Conservation (phyloP, 2,329 filamentous ascomycete species). For the Trichoderma aggressivum region DNA sequence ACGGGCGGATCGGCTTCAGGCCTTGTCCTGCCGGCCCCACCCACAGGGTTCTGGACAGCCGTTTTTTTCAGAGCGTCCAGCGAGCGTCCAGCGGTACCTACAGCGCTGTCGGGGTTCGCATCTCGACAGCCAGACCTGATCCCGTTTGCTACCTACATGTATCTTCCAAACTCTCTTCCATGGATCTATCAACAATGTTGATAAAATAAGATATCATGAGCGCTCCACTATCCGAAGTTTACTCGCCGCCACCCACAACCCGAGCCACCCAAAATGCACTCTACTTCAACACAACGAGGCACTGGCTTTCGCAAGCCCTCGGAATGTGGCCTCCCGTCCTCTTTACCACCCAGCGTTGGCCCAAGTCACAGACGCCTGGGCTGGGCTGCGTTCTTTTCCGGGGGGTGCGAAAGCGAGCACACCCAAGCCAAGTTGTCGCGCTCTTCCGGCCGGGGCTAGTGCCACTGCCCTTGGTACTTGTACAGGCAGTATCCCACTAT, state of each 20-base stretch:
- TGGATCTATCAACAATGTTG: not conserved
- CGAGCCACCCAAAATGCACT: not conserved
- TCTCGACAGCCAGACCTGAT: not conserved
- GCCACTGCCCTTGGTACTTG: not conserved
- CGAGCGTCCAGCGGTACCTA: not conserved
- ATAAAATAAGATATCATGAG: not conserved
- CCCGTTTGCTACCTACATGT: not conserved
- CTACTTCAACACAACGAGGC: not conserved
- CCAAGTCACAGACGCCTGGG: not conserved
- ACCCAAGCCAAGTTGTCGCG: not conserved
- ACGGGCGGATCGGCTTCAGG: slow-evolving; percentile 24
- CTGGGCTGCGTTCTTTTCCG: not conserved
- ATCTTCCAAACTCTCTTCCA: not conserved
- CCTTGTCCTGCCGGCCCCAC: slow-evolving; percentile 22
- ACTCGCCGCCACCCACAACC: not conserved
- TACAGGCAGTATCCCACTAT: slow-evolving; percentile 7
- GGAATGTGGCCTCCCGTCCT: slow-evolving; percentile 5
- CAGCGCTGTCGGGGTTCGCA: not conserved
- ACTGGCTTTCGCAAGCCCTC: not conserved
- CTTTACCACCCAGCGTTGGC: not conserved
- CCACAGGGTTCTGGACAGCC: slow-evolving; percentile 15
- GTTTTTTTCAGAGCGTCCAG: slow-evolving; percentile 7
- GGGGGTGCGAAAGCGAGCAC: not conserved
- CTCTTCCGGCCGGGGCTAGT: not conserved
- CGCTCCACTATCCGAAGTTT: not conserved